Evolutionary conservation across 768 basidiomycete genomes (phyloP).

Genomic region (Coprinopsis strossmayeri): DNA sequence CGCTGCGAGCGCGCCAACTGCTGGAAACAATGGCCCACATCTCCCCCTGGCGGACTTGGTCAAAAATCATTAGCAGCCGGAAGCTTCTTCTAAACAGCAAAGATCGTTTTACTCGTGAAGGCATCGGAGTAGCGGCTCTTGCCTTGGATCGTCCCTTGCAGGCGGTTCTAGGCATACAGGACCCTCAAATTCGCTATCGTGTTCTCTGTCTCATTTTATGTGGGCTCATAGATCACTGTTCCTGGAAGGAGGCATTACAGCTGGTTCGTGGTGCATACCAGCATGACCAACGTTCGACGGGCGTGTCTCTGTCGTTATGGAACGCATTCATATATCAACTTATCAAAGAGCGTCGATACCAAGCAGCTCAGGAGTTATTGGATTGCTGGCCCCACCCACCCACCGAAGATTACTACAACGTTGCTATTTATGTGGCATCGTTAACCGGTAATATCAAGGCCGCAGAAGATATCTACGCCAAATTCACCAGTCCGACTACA

Average conservation of each 20-base stretch:
- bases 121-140: not conserved
- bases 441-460: not conserved
- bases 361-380: not conserved
- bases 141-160: not conserved
- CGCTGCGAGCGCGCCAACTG: not conserved
- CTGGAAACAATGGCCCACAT: not conserved
- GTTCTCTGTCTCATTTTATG: not conserved
- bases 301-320: no score
- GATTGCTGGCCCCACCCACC: no score
- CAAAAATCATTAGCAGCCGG: no score
- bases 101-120: constrained; percentile 36
- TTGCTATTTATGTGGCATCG: not conserved
- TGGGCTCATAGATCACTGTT: not conserved
- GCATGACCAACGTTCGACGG: no score
- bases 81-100: not conserved
- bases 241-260: not conserved
- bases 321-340: no score
- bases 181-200: not conserved
- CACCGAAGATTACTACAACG: no score
- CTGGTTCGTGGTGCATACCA: not conserved
- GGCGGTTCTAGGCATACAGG: not conserved
- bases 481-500: not conserved
- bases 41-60: no score
- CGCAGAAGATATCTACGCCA: constrained; percentile 23
- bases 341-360: not conserved